Conservation (phyloP, 768 basidiomycete species). For the Podaxis sp. region DNA sequence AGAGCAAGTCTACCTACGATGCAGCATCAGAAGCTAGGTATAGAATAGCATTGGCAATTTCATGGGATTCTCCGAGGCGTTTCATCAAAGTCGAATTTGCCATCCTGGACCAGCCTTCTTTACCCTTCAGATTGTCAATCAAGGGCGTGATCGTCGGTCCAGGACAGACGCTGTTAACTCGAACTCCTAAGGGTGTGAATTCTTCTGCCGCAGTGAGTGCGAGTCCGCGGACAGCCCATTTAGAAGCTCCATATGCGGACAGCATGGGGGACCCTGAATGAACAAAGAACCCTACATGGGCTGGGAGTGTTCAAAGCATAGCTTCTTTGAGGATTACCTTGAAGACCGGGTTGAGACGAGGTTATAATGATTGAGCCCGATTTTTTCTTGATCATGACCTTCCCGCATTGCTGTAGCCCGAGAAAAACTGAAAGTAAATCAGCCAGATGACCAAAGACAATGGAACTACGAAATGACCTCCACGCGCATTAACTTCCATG, state of each 20-base stretch:
- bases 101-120: constrained; percentile 15
- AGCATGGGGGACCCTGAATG: constrained; percentile 18
- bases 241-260: constrained; percentile 20
- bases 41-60: constrained; percentile 21
- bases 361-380: constrained; percentile 21
- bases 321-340: constrained; percentile 11
- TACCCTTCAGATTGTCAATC: constrained; percentile 16
- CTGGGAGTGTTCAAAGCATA: background rate
- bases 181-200: constrained; percentile 18
- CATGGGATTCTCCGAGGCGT: constrained; percentile 15
- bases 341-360: constrained; percentile 21
- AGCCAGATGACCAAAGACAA: background rate
- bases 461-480: background rate
- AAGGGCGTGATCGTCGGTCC: constrained; percentile 20
- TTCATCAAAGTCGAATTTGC: constrained; percentile 16
- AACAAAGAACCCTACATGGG: background rate
- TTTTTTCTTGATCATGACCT: constrained; percentile 6
- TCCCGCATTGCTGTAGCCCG: constrained; percentile 10
- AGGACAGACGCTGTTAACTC: constrained; percentile 21
- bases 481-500: constrained; percentile 17
- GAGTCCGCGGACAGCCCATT: constrained; percentile 20
- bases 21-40: constrained; percentile 18
- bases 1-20: constrained; percentile 3
- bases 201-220: constrained; percentile 21
- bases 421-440: constrained; percentile 4